These are phyloP conservation scores for Pythium aphanidermatum DNA, from an alignment of 352 stramenopile genomes.

Conservation along the genomic window DNA sequence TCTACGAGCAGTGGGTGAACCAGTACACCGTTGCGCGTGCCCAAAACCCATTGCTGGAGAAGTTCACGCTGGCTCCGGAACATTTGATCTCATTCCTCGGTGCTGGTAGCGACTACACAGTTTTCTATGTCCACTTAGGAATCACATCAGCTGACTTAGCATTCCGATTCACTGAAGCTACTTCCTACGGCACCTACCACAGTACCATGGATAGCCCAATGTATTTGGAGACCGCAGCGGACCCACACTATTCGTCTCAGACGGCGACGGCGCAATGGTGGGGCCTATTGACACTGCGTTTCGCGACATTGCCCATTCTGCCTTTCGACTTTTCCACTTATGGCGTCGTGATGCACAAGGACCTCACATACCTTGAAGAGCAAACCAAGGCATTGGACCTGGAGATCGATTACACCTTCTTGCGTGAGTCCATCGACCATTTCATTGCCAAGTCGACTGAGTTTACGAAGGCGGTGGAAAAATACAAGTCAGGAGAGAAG, in stretches of 20 bases:
- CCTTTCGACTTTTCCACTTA: conserved; percentile 23
- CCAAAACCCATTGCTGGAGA: conserved; percentile 10
- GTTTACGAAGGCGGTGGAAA: conserved; percentile 23
- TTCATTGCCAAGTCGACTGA: conserved; percentile 26
- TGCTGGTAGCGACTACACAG: conserved; percentile 67
- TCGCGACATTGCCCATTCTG: conserved; percentile 21
- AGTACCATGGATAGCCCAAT: conserved; percentile 66
- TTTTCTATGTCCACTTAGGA: conserved; percentile 83
- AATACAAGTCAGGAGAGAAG: conserved; percentile 4
- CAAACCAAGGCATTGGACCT: conserved; percentile 20
- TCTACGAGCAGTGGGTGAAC: conserved; percentile 38
- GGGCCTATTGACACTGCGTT: conserved; percentile 30
- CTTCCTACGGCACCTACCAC: conserved; percentile 70
- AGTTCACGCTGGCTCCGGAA: conserved; percentile 32
- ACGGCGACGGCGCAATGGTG: conserved; percentile 30
- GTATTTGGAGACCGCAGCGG: conserved; percentile 38
- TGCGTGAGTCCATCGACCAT: conserved; percentile 35
- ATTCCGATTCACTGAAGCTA: conserved; percentile 25
- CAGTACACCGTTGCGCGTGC: conserved; percentile 2
- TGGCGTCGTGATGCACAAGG: conserved; percentile 24
- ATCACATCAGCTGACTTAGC: conserved; percentile 74
- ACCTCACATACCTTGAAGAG: conserved; percentile 25
- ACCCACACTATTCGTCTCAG: conserved; percentile 38
- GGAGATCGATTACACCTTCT: conserved; percentile 24
- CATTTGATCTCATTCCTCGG: conserved; percentile 55